Conservation (phyloP, 2,329 filamentous ascomycete genomes). For the Magnaporthiopsis poae region DNA sequence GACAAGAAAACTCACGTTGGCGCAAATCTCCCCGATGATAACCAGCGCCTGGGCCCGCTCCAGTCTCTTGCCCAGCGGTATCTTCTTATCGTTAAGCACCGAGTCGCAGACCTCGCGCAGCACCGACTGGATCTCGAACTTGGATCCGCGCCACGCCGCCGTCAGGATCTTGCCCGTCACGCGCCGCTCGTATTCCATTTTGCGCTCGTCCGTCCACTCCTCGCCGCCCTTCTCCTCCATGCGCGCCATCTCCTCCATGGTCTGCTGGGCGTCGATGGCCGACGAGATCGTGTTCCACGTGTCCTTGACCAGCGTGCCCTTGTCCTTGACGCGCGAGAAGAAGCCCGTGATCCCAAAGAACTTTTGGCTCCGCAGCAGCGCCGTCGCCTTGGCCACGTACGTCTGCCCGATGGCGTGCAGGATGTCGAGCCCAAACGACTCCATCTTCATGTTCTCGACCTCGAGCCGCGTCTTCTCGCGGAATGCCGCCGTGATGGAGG, state of each 20-base stretch:
- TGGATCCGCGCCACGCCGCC: constrained; percentile 89
- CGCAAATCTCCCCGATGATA: constrained; percentile 79
- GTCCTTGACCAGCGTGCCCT: constrained; percentile 92
- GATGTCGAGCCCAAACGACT: constrained; percentile 93
- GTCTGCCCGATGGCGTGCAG: constrained; percentile 87
- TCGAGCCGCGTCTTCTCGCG: constrained; percentile 89
- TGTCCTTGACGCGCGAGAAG: constrained; percentile 87
- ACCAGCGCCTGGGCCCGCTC: constrained; percentile 85
- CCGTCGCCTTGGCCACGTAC: constrained; percentile 78
- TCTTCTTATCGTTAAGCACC: constrained; percentile 68
- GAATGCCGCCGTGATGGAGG: constrained; percentile 78
- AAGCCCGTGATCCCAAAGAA: constrained; percentile 93
- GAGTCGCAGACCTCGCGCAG: constrained; percentile 87
- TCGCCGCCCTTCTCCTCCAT: constrained; percentile 89
- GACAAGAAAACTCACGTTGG: constrained; percentile 52
- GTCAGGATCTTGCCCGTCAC: constrained; percentile 97
- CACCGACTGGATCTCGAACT: constrained; percentile 96
- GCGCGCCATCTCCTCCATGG: constrained; percentile 98
- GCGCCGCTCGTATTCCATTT: constrained; percentile 85
- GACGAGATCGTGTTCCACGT: constrained; percentile 97
- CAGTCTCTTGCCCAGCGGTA: constrained; percentile 72
- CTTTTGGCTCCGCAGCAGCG: constrained; percentile 87
- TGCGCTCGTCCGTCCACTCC: constrained; percentile 96
- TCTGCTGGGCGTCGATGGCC: constrained; percentile 93
- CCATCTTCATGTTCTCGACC: constrained; percentile 98